Evolutionary conservation across 2,329 filamentous ascomycete species (phyloP), one percentile per base, ranked within the genome.

Genomic region (Trichoderma lentiforme): DNA sequence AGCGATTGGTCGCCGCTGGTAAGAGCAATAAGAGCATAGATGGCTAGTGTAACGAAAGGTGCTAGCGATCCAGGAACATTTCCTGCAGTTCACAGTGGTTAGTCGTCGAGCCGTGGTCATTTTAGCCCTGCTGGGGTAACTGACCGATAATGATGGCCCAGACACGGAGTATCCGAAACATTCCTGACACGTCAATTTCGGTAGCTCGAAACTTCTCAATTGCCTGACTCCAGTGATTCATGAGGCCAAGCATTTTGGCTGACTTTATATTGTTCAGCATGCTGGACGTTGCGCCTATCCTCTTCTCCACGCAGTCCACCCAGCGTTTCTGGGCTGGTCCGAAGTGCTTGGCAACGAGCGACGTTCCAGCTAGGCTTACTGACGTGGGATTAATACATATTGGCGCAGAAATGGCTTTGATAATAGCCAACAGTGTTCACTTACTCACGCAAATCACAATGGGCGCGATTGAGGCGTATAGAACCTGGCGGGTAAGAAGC

Each of bases 401-500:
- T 21, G 4, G 9, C 24, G n/a, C n/a, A 51, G n/a, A n/a, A 51
- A 51, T 51, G 43, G 9, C 6, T 12, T 11, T 14, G 11, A n/a
- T 51, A 51, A 21, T 51, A 51, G 43, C 43, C 43, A 51, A 51
- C n/a, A 21, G 43, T 21, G n/a, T 51, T 51, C 4, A 51, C 43
- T 21, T 51, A 51, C 43, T 24, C 43, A 51, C n/a, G 4, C 43
- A 51, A 21, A 51, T 51, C 43, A 51, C 43, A 51, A 51, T 6
- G 14, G 43, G 43, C 24, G 43, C 43, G 43, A 51, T 51, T 51
- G 43, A 51, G 43, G 43, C 43, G 43, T 51, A 51, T 9, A 51
- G 43, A 51, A 51, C 43, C 43, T 67, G 30, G 7, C 36, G 69
- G 6, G 63, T 53, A 18, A 75, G 51, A 9, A 74, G n/a, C 32